Percentiles rank a stretch among this genome's conserved stretches.
Evolutionary conservation across 1,284 basidiomycete species (phyloP).

Genomic region (Grifola frondosa): DNA sequence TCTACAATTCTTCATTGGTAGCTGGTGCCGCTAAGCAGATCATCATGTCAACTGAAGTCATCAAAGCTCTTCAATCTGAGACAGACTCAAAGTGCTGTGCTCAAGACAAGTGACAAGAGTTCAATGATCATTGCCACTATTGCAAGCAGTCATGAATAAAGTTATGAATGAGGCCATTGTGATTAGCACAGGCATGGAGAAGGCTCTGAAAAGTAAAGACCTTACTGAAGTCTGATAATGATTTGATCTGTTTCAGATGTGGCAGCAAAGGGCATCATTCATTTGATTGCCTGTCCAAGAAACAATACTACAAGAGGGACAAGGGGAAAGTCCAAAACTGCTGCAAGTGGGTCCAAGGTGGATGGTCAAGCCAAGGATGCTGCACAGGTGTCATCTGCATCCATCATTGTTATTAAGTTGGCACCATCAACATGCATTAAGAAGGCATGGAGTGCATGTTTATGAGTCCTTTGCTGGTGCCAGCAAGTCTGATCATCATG

Average conservation of each 20-base stretch:
- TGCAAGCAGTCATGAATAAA: too few relatives aligned
- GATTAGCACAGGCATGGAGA: too few relatives aligned
- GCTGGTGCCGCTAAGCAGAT: too few relatives aligned
- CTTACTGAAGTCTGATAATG: neutral
- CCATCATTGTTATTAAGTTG: slow-evolving; percentile 20
- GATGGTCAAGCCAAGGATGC: slow-evolving; percentile 24
- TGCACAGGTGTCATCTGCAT: slow-evolving; percentile 17
- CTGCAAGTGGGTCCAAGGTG: slow-evolving; percentile 25
- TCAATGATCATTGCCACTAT: too few relatives aligned
- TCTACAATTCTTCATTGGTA: slow-evolving; percentile 5
- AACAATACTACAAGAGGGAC: neutral
- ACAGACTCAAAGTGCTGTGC: too few relatives aligned
- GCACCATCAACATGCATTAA: slow-evolving; percentile 5
- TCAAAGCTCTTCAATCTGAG: too few relatives aligned
- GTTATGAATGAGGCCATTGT: too few relatives aligned
- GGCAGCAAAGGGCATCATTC: slow-evolving; percentile 8
- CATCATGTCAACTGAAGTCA: too few relatives aligned
- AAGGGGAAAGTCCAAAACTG: neutral
- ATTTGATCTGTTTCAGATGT: neutral
- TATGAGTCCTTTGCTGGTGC: slow-evolving; percentile 7
- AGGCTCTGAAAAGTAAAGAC: too few relatives aligned
- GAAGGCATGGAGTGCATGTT: neutral
- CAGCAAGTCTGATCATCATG: slow-evolving; percentile 1
- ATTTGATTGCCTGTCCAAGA: slow-evolving; percentile 5
- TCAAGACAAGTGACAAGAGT: too few relatives aligned